These are phyloP conservation scores for Ogataea ramenticola DNA, from an alignment of 805 yeast species.

Conservation along the genomic window DNA sequence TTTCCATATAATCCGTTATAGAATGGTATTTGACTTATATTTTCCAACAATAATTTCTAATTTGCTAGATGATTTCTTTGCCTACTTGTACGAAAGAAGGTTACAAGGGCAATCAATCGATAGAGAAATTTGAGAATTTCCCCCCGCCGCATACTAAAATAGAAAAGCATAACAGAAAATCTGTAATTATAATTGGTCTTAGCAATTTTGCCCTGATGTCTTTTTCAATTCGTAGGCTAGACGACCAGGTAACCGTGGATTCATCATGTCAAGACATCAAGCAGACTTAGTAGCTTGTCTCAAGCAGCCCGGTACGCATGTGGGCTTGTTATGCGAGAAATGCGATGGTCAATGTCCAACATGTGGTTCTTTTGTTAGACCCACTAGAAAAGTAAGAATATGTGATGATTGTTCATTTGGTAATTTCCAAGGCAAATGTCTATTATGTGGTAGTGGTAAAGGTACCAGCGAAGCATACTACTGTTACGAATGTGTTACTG, in stretches of 20 bases:
- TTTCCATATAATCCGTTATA: not conserved
- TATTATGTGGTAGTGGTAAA: slow-evolving; percentile 57
- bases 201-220: too few relatives aligned
- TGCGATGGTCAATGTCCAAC: slow-evolving; percentile 92
- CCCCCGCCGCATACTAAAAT: too few relatives aligned
- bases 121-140: too few relatives aligned
- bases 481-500: slow-evolving; percentile 75
- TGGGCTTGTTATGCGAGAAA: slow-evolving; percentile 69
- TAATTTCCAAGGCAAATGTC: slow-evolving; percentile 53
- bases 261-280: slow-evolving; percentile 79
- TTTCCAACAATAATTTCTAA: too few relatives aligned
- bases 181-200: too few relatives aligned
- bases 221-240: too few relatives aligned
- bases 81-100: too few relatives aligned
- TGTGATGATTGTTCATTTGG: slow-evolving; percentile 88
- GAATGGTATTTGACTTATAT: too few relatives aligned
- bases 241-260: too few relatives aligned
- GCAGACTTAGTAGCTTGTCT: slow-evolving; percentile 76
- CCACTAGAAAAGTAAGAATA: slow-evolving; percentile 56
- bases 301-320: slow-evolving; percentile 71
- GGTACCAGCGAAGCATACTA: slow-evolving; percentile 71
- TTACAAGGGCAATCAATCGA: too few relatives aligned
- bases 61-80: too few relatives aligned
- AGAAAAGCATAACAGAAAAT: too few relatives aligned
- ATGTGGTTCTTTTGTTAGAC: slow-evolving; percentile 80